Evolutionary conservation across 2,329 filamentous ascomycete genomes (phyloP).

Genomic region (Fusarium drepaniforme): DNA sequence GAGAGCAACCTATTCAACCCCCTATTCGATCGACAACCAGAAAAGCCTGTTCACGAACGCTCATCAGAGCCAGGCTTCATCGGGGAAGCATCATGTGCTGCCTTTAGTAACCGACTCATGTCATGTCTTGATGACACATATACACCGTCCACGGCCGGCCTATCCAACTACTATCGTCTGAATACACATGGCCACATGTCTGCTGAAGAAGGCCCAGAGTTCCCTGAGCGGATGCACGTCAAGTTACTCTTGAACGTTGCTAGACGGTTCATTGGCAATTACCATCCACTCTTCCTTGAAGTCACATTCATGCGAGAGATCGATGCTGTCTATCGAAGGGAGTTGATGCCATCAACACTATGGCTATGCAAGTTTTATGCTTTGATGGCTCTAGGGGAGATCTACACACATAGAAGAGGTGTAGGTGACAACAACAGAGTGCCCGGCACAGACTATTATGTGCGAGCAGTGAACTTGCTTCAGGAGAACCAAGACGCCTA

Average conservation of each 20-base stretch:
- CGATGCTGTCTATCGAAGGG: conserved; percentile 51
- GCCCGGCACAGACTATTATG: conserved; percentile 58
- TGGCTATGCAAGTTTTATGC: conserved; percentile 59
- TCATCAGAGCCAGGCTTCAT: conserved; percentile 45
- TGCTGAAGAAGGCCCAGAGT: conserved; percentile 18
- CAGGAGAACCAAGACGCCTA: conserved; percentile 51
- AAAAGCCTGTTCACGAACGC: conserved; percentile 27
- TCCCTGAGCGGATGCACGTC: conserved; percentile 46
- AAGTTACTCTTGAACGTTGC: conserved; percentile 47
- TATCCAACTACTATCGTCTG: conserved; percentile 44
- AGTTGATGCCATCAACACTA: conserved; percentile 41
- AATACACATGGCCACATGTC: neutral
- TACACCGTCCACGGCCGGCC: conserved; percentile 41
- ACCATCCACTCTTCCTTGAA: conserved; percentile 49
- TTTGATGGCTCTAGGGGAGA: conserved; percentile 58
- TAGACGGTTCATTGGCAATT: conserved; percentile 47
- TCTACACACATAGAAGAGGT: conserved; percentile 55
- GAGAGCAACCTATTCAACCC: conserved; percentile 47
- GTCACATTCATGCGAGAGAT: conserved; percentile 52
- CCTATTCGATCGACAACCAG: conserved; percentile 39
- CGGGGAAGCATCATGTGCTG: conserved; percentile 47
- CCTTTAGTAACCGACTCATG: conserved; percentile 46
- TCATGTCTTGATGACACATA: conserved; percentile 46
- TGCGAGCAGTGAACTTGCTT: conserved; percentile 53
- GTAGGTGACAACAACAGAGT: conserved; percentile 45